A percentile compares a stretch with the other conserved stretches of the same genome.
Conservation (phyloP, 345 rosid genomes). For the Eutrema heterophyllum region DNA sequence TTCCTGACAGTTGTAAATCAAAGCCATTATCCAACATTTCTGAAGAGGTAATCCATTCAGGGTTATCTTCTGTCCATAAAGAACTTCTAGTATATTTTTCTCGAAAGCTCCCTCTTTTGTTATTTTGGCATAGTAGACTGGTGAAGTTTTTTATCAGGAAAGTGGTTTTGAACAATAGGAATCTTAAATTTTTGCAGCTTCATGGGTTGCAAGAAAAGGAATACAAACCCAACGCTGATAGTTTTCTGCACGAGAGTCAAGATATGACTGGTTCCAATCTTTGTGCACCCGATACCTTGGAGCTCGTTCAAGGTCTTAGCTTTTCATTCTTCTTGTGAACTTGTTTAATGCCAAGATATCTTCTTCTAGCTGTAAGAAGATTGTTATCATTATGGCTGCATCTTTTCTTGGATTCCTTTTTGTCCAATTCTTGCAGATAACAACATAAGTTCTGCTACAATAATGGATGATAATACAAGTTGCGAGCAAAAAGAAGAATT, state of each 20-base stretch:
- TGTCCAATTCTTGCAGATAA: constrained; percentile 38
- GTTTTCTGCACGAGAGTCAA: constrained; percentile 28
- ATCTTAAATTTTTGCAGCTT: constrained; percentile 52
- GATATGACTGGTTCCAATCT: constrained; percentile 30
- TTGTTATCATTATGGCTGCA: constrained; percentile 6
- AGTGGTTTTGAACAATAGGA: constrained; percentile 24
- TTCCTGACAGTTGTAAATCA: constrained; percentile 21
- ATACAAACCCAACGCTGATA: constrained; percentile 29
- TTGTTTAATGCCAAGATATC: neutral
- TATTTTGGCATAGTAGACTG: neutral
- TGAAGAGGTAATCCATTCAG: constrained; percentile 30
- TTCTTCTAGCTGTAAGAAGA: constrained; percentile 10
- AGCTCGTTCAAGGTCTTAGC: constrained; percentile 49
- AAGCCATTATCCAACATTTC: constrained; percentile 20
- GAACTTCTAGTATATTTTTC: neutral
- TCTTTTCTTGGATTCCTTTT: neutral
- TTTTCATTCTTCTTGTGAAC: constrained; percentile 7
- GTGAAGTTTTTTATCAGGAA: constrained; percentile 11
- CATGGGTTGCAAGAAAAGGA: constrained; percentile 47
- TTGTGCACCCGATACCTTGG: constrained; percentile 62
- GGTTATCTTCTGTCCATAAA: neutral
- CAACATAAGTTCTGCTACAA: constrained; percentile 28
- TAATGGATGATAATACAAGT: constrained; percentile 14
- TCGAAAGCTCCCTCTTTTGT: neutral
- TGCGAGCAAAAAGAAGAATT: constrained; percentile 32